Conservation (phyloP, 2,329 filamentous ascomycete species). For the Zalaria obscura region DNA sequence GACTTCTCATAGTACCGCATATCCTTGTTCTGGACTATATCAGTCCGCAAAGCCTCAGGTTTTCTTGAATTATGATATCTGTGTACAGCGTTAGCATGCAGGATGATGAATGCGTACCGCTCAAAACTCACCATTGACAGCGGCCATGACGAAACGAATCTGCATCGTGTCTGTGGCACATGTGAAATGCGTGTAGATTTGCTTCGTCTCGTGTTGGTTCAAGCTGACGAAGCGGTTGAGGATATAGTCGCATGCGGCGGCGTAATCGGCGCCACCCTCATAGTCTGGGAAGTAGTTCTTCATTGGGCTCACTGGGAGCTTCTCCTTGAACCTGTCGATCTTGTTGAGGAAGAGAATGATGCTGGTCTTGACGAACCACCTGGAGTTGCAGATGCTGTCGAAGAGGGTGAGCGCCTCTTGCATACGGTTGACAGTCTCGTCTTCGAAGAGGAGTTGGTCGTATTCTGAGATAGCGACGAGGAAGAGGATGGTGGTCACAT, state of each 20-base stretch:
- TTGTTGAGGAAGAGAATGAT: conserved; percentile 41
- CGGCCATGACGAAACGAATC: conserved; percentile 98
- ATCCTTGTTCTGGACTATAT: conserved; percentile 48
- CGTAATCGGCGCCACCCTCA: conserved; percentile 91
- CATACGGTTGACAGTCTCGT: conserved; percentile 68
- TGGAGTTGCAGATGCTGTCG: conserved; percentile 37
- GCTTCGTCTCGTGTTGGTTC: conserved; percentile 98
- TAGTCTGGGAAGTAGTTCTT: conserved; percentile 66
- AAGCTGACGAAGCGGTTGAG: conserved; percentile 88
- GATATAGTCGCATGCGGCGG: conserved; percentile 94
- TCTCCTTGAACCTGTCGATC: conserved; percentile 51
- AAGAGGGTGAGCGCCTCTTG: conserved; percentile 40
- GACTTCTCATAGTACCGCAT: not conserved
- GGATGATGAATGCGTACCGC: not conserved
- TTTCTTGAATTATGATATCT: conserved; percentile 99
- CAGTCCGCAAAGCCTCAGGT: conserved; percentile 88
- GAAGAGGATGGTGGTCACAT: conserved; percentile 83
- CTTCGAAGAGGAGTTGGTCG: conserved; percentile 90
- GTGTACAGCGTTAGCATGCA: conserved; percentile 26
- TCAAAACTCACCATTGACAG: conserved; percentile 71
- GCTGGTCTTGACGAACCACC: conserved; percentile 36
- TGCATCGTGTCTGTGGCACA: conserved; percentile 98
- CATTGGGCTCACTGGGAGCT: conserved; percentile 58
- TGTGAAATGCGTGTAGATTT: conserved; percentile 99
- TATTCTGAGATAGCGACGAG: conserved; percentile 92